Percentiles rank a stretch among this genome's conserved stretches.
These are phyloP conservation scores for Solanum tarijense DNA, from an alignment of 257 asterid genomes.

Conservation along the genomic window DNA sequence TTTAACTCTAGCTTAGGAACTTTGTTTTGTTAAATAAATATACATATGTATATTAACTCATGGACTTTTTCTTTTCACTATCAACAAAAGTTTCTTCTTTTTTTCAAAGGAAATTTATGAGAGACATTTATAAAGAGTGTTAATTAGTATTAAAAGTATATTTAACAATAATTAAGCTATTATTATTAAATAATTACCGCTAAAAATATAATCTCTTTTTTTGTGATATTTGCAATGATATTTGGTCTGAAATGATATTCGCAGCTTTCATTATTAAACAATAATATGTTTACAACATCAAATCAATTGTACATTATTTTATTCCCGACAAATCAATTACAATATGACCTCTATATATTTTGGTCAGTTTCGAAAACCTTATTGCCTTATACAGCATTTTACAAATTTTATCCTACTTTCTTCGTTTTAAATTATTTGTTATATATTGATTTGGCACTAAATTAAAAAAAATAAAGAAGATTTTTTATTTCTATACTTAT, in stretches of 20 bases:
- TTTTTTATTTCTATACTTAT: too few species aligned
- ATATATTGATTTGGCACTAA: not conserved
- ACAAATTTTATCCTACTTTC: not conserved
- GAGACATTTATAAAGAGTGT: accelerated
- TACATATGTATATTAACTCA: too few species aligned
- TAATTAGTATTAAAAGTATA: too few species aligned
- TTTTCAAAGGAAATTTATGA: too few species aligned
- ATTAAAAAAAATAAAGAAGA: too few species aligned
- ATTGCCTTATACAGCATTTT: not conserved
- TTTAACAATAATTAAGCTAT: accelerated
- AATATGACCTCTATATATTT: not conserved
- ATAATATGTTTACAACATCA: not conserved
- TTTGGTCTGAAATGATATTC: not conserved
- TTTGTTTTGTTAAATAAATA: too few species aligned
- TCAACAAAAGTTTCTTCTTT: too few species aligned
- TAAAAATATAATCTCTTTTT: too few species aligned
- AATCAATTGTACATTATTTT: not conserved
- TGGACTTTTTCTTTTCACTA: too few species aligned
- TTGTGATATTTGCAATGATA: not conserved
- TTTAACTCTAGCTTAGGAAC: too few species aligned
- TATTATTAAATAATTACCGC: not conserved
- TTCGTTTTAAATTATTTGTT: not conserved
- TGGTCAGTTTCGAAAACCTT: not conserved
- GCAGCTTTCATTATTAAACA: not conserved
- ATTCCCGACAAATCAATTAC: not conserved